A percentile compares a stretch with the other conserved stretches of the same genome.
phyloP scores from a whole-genome alignment of 345 rosid genomes.

The Citrus medica region DNA sequence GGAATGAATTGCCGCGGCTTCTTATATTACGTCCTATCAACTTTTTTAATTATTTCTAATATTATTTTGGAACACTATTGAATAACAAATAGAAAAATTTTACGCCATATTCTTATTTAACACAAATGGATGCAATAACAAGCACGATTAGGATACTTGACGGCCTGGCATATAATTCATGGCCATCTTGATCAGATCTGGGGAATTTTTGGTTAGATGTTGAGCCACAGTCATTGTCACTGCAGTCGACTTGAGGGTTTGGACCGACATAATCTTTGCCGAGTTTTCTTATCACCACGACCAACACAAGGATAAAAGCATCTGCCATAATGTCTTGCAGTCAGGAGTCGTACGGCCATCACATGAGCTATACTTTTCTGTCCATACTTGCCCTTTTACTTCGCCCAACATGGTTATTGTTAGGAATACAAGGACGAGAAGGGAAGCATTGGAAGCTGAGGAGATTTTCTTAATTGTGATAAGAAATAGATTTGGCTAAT shows the following conservation, averaged over 20 bases:
- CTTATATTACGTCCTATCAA: no score
- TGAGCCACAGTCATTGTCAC: background rate
- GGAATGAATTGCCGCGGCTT: no score
- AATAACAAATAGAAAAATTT: background rate
- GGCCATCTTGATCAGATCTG: background rate
- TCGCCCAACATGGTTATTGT: no score
- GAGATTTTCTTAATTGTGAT: no score
- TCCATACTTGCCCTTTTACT: no score
- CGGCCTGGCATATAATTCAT: background rate
- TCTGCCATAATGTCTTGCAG: background rate
- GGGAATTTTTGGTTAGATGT: background rate
- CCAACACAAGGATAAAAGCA: background rate
- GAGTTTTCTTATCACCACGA: background rate
- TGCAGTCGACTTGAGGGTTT: background rate
- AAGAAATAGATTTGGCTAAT: no score
- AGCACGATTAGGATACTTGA: background rate
- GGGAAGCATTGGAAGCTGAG: no score
- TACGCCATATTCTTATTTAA: background rate
- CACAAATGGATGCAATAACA: background rate
- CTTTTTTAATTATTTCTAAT: background rate
- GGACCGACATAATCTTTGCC: background rate
- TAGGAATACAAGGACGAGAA: no score
- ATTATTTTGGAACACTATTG: background rate
- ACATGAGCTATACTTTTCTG: no score
- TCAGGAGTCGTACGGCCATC: no score